Base-by-base conservation (phyloP, 768 basidiomycete genomes). In the Xerocomellus chrysenteron region DNA sequence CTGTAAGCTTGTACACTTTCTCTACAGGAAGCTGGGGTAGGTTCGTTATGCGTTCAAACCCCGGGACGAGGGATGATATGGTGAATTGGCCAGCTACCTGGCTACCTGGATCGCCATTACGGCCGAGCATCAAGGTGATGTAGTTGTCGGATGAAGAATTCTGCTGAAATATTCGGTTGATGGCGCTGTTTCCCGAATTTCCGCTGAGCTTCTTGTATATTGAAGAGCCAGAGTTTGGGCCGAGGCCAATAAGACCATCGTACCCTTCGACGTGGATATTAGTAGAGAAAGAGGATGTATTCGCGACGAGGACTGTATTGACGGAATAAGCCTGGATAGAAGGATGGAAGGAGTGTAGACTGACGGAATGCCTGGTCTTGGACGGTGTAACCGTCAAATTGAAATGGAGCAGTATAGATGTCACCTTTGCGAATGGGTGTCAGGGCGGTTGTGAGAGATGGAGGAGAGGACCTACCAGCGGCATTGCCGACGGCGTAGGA, bases 221-320 rank as follows among this genome's bases (percentile, higher is more conserved):
- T 41, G 80, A 73, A 49, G 87, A 89, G 44, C 85, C 87, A 26
- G 80, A 70, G 73, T 88, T 88, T 32, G 89, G 89, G n/a, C 90
- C 90, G 17, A 92, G 80, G 24, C 90, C 90, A 30, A 92, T 74
- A 19, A 92, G 81, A 40, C 90, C 90, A 54, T 85, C 80, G 60
- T 83, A 87, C 0, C 84, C 86, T 65, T 88, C 81, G 3, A 78
- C 47, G 36, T 78, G 71, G 64, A 87, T 83, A 62, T 88, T 72
- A 16, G 79, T 70, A 5, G 86, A 82, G 68, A 92, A 90, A 11
- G 80, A 76, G 43, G 81, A 82, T 5, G 84, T 82, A 61, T 90
- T 78, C 2, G 75, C 64, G 35, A 89, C 88, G 28, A 85, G 76
- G 39, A 90, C 88, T 90, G 61, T 14, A 40, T 63, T 41, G 28